Evolutionary conservation across 1,284 basidiomycete species (phyloP), one percentile per base, ranked within the genome.

Genomic region (Cutaneotrichosporon sp.): DNA sequence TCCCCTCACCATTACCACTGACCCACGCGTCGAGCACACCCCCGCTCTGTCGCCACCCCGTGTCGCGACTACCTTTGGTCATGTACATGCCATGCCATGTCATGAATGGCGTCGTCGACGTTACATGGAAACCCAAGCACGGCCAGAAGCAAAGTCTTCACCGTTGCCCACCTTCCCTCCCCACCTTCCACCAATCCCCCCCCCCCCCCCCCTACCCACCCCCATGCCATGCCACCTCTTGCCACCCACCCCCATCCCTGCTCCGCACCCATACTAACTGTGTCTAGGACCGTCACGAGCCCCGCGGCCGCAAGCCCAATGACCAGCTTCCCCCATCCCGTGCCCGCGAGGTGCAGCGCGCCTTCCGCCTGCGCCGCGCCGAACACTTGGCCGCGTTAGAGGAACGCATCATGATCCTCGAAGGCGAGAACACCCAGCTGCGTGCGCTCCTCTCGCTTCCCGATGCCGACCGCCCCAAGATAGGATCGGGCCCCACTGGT

Each of bases 261-360:
- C 20, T 22, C 20, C 11, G 9, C 50, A 53, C 22, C 2, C 29
- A 31, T 47, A 33, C 54, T 56, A 47, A 31, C 45, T 20, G n/a
- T 24, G 1, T 34, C 29, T 22, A 78, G 76, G 74, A 78, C 56
- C 70, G 76, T 31, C 76, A 76, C 56, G 78, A 80, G 60, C 77
- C 76, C 16, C 87, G 92, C 70, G 92, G 92, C 65, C 87, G 92
- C 73, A 94, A 94, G 78, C 85, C 91, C 77, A 94, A 95, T 81
- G 90, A 94, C 80, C 90, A 89, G 73, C 86, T 95, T 43, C 92
- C 92, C 66, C 92, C 92, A 36, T 94, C 94, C 73, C 87, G 92
- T 65, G 92, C 93, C 31, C 83, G 92, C 60, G 92, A 95, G 75
- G 92, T 95, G 33, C 92, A 97, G 79, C 83, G 92, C 68, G 92